These are phyloP conservation scores for Solanum chacoense DNA, from an alignment of 305 asterid species.

Conservation along the genomic window DNA sequence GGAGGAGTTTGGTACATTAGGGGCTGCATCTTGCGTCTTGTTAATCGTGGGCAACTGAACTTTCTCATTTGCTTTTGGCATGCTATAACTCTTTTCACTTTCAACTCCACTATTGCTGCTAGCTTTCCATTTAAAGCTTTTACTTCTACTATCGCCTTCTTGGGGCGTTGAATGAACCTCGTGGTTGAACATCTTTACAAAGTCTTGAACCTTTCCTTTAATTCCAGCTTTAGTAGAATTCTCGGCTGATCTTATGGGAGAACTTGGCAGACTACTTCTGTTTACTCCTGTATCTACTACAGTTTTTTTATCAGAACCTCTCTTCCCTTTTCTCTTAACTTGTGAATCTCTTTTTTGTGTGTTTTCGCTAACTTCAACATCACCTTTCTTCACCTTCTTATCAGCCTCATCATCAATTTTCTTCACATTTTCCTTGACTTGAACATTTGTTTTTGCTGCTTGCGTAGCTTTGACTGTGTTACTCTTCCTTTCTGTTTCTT, in stretches of 20 bases:
- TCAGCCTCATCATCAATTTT: constrained; percentile 13
- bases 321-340: constrained; percentile 1
- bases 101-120: constrained; percentile 11
- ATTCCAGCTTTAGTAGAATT: constrained; percentile 23
- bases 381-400: neutral
- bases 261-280: constrained; percentile 15
- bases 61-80: constrained; percentile 21
- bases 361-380: neutral
- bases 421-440: constrained; percentile 20
- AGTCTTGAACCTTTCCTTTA: constrained; percentile 60
- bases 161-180: constrained; percentile 30
- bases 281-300: constrained; percentile 6
- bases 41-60: constrained; percentile 15
- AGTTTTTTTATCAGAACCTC: neutral
- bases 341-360: neutral
- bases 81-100: constrained; percentile 18
- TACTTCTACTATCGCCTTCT: constrained; percentile 22
- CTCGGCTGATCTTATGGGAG: constrained; percentile 13
- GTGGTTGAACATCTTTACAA: constrained; percentile 66
- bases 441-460: constrained; percentile 5
- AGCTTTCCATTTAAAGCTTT: constrained; percentile 35
- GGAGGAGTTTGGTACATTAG: constrained; percentile 28
- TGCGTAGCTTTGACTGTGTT: constrained; percentile 11
- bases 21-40: constrained; percentile 27
- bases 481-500: constrained; percentile 20